phyloP scores from a whole-genome alignment of 2,329 filamentous ascomycete species.

The Phyllosticta paracitricarpa region DNA sequence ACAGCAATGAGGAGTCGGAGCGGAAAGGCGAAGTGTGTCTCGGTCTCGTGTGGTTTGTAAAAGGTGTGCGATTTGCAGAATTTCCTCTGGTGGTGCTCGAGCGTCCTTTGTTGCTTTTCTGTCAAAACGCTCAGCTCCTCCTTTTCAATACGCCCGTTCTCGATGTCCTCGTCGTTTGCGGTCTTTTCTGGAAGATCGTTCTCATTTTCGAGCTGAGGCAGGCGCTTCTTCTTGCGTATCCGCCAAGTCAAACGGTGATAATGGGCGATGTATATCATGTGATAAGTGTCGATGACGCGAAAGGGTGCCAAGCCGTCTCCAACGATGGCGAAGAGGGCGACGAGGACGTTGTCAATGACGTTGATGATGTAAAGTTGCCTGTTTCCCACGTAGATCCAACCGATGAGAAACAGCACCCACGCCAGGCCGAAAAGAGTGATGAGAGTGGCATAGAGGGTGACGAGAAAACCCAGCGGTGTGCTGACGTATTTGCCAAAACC shows the following conservation, averaged over 20 bases:
- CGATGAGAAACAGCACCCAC: constrained; percentile 87
- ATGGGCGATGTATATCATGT: constrained; percentile 66
- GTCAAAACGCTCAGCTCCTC: constrained; percentile 40
- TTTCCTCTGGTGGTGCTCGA: constrained; percentile 65
- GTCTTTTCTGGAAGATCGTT: constrained; percentile 49
- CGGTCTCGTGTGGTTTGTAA: constrained; percentile 74
- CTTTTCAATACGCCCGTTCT: constrained; percentile 7
- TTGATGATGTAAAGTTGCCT: constrained; percentile 49
- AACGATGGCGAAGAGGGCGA: constrained; percentile 48
- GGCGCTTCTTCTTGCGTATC: constrained; percentile 45
- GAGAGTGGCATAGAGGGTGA: constrained; percentile 71
- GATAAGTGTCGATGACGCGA: constrained; percentile 67
- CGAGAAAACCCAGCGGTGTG: constrained; percentile 68
- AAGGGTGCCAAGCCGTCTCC: constrained; percentile 55
- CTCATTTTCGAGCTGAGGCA: constrained; percentile 52
- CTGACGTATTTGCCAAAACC: constrained; percentile 73
- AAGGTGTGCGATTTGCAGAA: constrained; percentile 72
- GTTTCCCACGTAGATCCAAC: constrained; percentile 68
- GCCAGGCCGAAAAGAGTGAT: constrained; percentile 78
- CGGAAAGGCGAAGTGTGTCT: constrained; percentile 67
- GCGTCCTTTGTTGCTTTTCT: constrained; percentile 49
- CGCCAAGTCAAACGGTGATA: constrained; percentile 54
- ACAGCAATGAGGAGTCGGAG: constrained; percentile 59
- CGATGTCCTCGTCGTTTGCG: neutral
- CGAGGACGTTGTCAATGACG: constrained; percentile 43